Evolutionary conservation across 208 protist genomes (phyloP), one percentile per base, ranked within the genome.

Genomic region (Jaenimonas drosophilae): DNA sequence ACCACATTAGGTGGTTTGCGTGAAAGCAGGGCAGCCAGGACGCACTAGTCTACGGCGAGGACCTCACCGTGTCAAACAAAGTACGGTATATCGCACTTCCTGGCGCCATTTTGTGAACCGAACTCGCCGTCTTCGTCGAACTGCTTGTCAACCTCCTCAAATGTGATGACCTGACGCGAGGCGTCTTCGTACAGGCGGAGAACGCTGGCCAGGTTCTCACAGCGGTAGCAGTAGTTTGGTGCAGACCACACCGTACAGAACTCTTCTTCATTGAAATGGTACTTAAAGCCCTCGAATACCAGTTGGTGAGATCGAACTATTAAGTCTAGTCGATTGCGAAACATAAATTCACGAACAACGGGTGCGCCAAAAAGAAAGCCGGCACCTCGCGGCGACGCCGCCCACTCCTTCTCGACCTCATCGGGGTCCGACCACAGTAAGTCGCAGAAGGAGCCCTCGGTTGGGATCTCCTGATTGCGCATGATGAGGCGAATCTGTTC

Each of bases 171-270:
- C 59, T 88, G 68, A 12, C 82, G 54, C n/a, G 77, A 89, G 27
- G 75, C 66, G 54, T 96, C 76, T 29, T 94, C 76, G 58, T 96
- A 71, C 1, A 97, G 60, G 40, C 92, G 88, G 11, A 97, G 58
- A 12, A 97, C 85, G 30, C 88, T 88, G 23, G 88, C 95, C 7
- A 95, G 53, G 86, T 96, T 96, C 37, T 96, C 97, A 73, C 97
- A 98, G 21, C 96, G 73, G 53, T 98, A 97, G 59, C 91, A 97
- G 74, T 99, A 99, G 58, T 98, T 98, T n/a, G 97, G 97, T 5
- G 97, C 97, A 0, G 81, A 96, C 94, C 95, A 99, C n/a, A 99
- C 91, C 0, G 96, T 99, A 56, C 83, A 88, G 2, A 94, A 48
- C 36, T 67, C 66, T 38, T 90, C 69, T 54, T 94, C 79, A 14